A percentile compares a stretch with the other conserved stretches of the same genome.
Conservation (phyloP, 2,329 filamentous ascomycete genomes). For the Xylariaceae sp. region DNA sequence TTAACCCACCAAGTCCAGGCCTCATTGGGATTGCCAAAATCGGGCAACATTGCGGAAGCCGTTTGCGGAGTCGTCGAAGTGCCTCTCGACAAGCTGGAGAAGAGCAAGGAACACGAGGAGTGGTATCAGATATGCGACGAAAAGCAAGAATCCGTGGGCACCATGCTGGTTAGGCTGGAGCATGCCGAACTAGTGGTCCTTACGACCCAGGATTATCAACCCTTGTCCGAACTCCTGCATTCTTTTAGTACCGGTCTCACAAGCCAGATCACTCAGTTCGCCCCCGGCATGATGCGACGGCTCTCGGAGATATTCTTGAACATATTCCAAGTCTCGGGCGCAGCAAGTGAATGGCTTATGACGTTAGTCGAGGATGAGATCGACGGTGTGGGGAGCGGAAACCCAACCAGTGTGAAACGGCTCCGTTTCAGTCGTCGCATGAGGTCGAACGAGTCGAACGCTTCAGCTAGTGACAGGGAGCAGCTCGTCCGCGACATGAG, state of each 20-base stretch:
- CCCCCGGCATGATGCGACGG: conserved; percentile 72
- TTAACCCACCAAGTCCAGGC: conserved; percentile 40
- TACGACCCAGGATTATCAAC: conserved; percentile 77
- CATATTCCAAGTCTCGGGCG: conserved; percentile 89
- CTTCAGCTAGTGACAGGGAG: conserved; percentile 60
- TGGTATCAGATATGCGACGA: conserved; percentile 82
- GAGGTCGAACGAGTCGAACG: conserved; percentile 64
- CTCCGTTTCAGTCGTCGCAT: conserved; percentile 65
- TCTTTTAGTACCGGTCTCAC: conserved; percentile 80
- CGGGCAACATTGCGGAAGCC: conserved; percentile 43
- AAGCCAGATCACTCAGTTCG: conserved; percentile 71
- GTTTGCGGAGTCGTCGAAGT: conserved; percentile 74
- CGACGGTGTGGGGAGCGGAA: conserved; percentile 81
- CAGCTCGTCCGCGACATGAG: conserved; percentile 70
- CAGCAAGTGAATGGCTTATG: conserved; percentile 83
- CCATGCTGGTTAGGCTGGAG: conserved; percentile 75
- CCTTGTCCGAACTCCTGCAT: conserved; percentile 76
- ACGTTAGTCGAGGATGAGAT: conserved; percentile 95
- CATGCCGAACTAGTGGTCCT: conserved; percentile 88
- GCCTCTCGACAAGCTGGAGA: conserved; percentile 70
- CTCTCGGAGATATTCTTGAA: conserved; percentile 83
- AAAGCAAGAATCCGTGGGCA: conserved; percentile 69
- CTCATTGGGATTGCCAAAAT: conserved; percentile 38
- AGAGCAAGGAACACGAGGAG: conserved; percentile 73
- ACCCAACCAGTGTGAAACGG: conserved; percentile 67